Base-by-base conservation (phyloP, 2,329 filamentous ascomycete genomes). In the Monilinia fructigena region DNA sequence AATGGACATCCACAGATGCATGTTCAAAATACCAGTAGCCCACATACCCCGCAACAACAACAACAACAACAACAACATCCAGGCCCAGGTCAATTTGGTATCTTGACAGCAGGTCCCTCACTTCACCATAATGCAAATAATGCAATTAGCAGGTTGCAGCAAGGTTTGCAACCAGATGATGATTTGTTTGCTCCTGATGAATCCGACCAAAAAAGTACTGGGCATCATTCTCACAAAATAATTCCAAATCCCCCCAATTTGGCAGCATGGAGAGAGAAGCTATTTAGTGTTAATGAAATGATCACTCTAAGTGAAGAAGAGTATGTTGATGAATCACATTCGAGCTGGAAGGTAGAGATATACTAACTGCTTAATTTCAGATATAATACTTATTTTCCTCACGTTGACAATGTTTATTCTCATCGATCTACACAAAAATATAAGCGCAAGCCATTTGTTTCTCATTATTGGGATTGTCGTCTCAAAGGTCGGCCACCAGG, bases 401-500 rank as follows among this genome's bases (percentile, higher is more conserved):
- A 93, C 77, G 84, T 94, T 71, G 91, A 93, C 79, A 93, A 93
- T 75, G 85, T 93, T 72, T 94, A 93, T 78, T 93, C 90, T 35
- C 91, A 93, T 78, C 88, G 90, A 69, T 93, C 90, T 1, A 93
- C 90, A 2, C 91, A 93, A 75, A 83, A 83, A 64, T 92, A 93
- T 77, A 93, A 93, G 79, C 88, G 89, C 73, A 92, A 91, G 72
- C 88, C 89, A n/a, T 91, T 93, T 71, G 83, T 92, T 65, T 92
- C 89, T 1, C 90, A 93, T 77, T 94, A 93, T 77, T 93, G 89
- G 88, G 91, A 93, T 78, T 94, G 91, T 74, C 85, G 91, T 45
- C 83, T 93, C 74, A 93, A 93, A 78, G 91, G 91, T 31, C 84
- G 91, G 0, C 90, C 90, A 0, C 87, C 90, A 0, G 91, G 91